Evolutionary conservation across 2,329 filamentous ascomycete species (phyloP), one percentile per base, ranked within the genome.

Genomic region (Cladobotryum protrusum): DNA sequence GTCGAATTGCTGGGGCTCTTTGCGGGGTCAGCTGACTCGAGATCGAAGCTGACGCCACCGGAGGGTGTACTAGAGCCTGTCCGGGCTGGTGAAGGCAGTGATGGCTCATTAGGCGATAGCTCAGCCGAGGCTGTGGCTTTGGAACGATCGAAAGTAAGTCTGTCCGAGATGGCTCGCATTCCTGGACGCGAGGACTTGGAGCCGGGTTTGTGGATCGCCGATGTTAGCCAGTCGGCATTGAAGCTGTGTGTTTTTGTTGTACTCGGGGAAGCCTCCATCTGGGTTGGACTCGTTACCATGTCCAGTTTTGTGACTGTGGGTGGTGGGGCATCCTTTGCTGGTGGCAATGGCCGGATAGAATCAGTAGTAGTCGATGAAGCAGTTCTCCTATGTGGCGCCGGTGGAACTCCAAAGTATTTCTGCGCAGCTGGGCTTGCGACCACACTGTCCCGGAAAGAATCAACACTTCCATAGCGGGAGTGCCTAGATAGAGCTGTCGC

Each of bases 131-230:
- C 74, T 2, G 67, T 65, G 35, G 76, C 60, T 58, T 80, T 82
- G 35, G 71, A 71, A 44, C 77, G 75, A 44, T 82, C 79, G 36
- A 75, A 74, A 7, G 75, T 73, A 12, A 83, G 73, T n/a, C 78
- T 81, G 63, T 96, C 92, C 4, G 92, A 96, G 48, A 91, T 89
- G 13, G 89, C 86, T 55, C 92, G 79, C 50, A 95, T 76, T n/a
- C 89, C 88, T 41, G 83, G 79, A 18, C 77, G 76, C 51, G 76
- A 77, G 29, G 69, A 63, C 54, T 76, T 73, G 55, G 70, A 67
- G 19, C 72, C 69, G 49, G 75, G 74, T 56, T 78, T 81, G 57
- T 71, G 78, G 32, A 73, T 67, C 41, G 72, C 63, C 13, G 67
- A 62, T 11, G 79, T 67, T 57, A 85, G 61, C 81, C 82, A 80